Conservation (phyloP, 805 yeast genomes). For the Ogataea methylovora region DNA sequence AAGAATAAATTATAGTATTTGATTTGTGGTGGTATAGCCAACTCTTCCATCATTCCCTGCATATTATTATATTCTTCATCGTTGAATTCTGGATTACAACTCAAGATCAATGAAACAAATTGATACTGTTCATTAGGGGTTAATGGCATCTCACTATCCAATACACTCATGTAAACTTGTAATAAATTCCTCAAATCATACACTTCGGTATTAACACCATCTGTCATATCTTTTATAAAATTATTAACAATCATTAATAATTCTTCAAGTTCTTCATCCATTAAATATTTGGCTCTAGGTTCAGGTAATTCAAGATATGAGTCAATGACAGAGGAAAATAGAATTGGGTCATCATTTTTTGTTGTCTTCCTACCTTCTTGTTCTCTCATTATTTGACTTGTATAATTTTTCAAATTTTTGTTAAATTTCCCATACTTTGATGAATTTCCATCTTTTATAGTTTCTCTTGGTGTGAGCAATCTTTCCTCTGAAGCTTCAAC, state of each 20-base stretch:
- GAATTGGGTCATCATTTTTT: no score
- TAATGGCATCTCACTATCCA: conserved; percentile 11
- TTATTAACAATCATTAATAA: conserved; percentile 10
- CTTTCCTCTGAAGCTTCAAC: conserved; percentile 8
- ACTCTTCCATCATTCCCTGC: neutral
- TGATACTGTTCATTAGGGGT: conserved; percentile 12
- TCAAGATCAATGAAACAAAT: conserved; percentile 8
- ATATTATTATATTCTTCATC: conserved; percentile 7
- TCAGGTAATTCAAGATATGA: conserved; percentile 12
- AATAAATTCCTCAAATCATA: neutral
- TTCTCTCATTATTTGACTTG: no score
- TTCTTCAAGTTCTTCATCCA: conserved; percentile 13
- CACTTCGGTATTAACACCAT: conserved; percentile 6
- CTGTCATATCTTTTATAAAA: conserved; percentile 2
- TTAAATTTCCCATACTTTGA: no score
- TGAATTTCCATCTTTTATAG: conserved; percentile 5
- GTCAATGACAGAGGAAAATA: no score
- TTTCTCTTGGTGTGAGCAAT: conserved; percentile 4
- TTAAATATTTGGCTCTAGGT: conserved; percentile 12
- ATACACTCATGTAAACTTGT: conserved; percentile 12
- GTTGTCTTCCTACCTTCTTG: no score
- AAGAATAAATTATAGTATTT: conserved; percentile 11
- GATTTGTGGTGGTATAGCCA: conserved; percentile 4
- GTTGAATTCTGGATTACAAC: conserved; percentile 5
- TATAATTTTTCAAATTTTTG: no score